Conservation (phyloP, 1,284 basidiomycete genomes). For the Ceratobasidium sp. region DNA sequence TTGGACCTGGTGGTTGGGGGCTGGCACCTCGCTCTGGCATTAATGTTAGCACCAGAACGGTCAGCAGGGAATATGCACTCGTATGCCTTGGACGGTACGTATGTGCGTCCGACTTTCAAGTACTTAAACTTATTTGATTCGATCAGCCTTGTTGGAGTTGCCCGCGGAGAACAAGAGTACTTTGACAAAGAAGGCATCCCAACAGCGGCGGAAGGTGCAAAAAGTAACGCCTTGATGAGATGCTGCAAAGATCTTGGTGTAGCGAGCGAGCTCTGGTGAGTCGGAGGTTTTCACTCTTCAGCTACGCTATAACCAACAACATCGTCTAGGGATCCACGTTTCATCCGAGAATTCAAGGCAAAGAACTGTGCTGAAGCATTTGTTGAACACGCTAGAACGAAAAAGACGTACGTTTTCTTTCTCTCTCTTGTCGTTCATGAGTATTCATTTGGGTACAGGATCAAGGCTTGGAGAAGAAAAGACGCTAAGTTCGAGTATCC, state of each 20-base stretch:
- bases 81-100: constrained; percentile 91
- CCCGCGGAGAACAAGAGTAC: constrained; percentile 97
- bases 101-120: background rate
- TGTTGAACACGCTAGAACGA: constrained; percentile 83
- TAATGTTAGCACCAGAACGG: constrained; percentile 89
- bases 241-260: constrained; percentile 98
- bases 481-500: constrained; percentile 90
- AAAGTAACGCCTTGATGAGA: constrained; percentile 97
- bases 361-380: constrained; percentile 90
- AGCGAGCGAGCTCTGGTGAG: constrained; percentile 95
- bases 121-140: background rate
- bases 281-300: constrained; percentile 10
- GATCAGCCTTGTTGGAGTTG: constrained; percentile 86
- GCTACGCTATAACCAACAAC: background rate
- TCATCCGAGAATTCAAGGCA: constrained; percentile 93
- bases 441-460: background rate
- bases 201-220: constrained; percentile 95
- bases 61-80: constrained; percentile 94
- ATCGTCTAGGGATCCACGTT: constrained; percentile 86
- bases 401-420: constrained; percentile 84
- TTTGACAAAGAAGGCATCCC: constrained; percentile 93
- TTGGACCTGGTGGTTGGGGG: constrained; percentile 98
- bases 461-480: constrained; percentile 78
- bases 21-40: constrained; percentile 94
- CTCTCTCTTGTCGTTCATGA: background rate